Evolutionary conservation across 306 rosid species (phyloP), one percentile per base, ranked within the genome.

Genomic region (Potentilla sterilis): DNA sequence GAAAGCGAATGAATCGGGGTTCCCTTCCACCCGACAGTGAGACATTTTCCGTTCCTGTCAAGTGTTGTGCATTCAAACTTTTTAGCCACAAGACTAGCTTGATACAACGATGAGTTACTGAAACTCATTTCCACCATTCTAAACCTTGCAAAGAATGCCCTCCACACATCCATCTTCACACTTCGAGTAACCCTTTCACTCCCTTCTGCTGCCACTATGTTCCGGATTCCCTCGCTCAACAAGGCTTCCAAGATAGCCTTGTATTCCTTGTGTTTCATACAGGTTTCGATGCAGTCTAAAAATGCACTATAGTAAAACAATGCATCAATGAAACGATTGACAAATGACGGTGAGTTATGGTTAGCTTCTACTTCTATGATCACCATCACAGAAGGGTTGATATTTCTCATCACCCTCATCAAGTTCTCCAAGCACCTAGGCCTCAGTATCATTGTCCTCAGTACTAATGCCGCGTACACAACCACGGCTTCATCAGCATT

Each of bases 131-230:
- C 97, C 70, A 81, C 81, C 92, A 87, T 91, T 59, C 78, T 42
- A 38, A 85, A 85, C 84, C 92, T 86, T 11, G 81, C 82, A 77
- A 91, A 91, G 81, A 93, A 93, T 22, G 76, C 85, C 75, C 96
- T 89, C 98, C 98, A 93, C 67, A 91, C 93, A 49, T 86, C 88
- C 22, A 89, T 86, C 64, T 70, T 83, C 85, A 93, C 97, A 64
- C 74, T 83, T 42, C 91, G 81, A 41, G 38, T 74, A 1, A 74
- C 70, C 78, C 98, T 87, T 73, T 85, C 89, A 16, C 70, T 59
- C 1, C 92, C 89, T 77, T 91, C 97, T 46, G 44, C 54, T 0
- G 88, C 93, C 71, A 91, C 85, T 59, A 87, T 85, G 69, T 82
- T 82, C 55, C 81, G 35, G 66, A 91, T 88, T 67, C 90, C 91